A percentile compares a stretch with the other conserved stretches of the same genome.
Evolutionary conservation across 495 filamentous ascomycete genomes (phyloP).

Genomic region (Stereocaulon alpinum): DNA sequence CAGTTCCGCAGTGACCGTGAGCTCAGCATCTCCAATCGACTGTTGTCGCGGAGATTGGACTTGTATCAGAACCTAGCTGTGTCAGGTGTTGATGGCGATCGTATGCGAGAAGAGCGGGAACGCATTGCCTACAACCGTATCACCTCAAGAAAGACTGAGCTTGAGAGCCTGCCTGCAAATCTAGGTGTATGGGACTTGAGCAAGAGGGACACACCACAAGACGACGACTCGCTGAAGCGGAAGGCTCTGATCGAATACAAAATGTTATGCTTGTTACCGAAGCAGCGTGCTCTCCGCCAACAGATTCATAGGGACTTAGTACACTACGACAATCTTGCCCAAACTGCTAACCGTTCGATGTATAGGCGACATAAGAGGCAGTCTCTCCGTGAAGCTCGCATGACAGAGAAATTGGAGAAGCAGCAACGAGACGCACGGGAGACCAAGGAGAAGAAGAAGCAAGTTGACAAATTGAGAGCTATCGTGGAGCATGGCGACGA

Average conservation of each 20-base stretch:
- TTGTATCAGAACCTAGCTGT: constrained; percentile 9
- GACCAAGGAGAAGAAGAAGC: constrained; percentile 90
- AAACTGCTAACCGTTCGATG: constrained; percentile 80
- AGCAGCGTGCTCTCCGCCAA: constrained; percentile 76
- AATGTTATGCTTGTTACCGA: constrained; percentile 66
- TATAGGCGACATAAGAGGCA: constrained; percentile 96
- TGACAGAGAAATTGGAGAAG: constrained; percentile 97
- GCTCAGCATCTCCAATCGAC: constrained; percentile 76
- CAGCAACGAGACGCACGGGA: constrained; percentile 94
- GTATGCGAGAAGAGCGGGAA: constrained; percentile 73
- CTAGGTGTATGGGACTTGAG: constrained; percentile 71
- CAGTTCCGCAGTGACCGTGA: constrained; percentile 74
- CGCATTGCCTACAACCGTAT: constrained; percentile 84
- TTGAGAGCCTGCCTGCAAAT: constrained; percentile 73
- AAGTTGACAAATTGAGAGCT: constrained; percentile 72
- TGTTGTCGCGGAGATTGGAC: constrained; percentile 69
- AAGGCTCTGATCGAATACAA: constrained; percentile 91
- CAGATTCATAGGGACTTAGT: constrained; percentile 81
- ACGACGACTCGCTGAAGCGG: constrained; percentile 75
- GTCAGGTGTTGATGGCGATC: constrained; percentile 49
- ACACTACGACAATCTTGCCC: constrained; percentile 85
- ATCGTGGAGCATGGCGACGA: constrained; percentile 61
- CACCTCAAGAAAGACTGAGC: constrained; percentile 65
- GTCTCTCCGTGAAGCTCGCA: constrained; percentile 85
- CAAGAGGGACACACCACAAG: constrained; percentile 55